Conservation (phyloP, 176 grass and related monocot species). For the Coix lacrymajobi region DNA sequence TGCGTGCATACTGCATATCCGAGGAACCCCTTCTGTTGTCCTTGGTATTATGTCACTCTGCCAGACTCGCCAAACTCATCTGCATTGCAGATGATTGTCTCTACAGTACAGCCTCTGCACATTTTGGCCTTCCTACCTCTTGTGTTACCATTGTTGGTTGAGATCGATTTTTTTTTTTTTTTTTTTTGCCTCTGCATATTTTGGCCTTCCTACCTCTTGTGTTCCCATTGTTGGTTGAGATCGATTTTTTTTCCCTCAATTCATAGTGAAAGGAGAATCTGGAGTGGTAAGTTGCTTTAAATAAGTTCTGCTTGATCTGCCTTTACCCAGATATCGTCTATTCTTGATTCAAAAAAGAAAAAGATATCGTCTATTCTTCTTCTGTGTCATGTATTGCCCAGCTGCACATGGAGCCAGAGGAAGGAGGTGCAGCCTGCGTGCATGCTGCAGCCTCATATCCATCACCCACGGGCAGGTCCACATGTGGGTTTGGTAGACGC, state of each 20-base stretch:
- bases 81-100: neutral
- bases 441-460: neutral
- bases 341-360: no score
- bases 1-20: neutral
- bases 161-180: neutral
- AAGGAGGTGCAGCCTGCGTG: neutral
- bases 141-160: neutral
- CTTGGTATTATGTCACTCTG: neutral
- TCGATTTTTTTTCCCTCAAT: neutral
- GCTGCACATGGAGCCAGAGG: conserved; percentile 20
- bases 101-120: neutral
- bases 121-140: neutral
- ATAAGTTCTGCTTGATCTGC: neutral
- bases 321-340: neutral
- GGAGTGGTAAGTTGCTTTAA: neutral
- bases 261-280: neutral
- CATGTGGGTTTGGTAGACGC: conserved; percentile 40
- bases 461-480: conserved; percentile 9
- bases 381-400: conserved; percentile 11
- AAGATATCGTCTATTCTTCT: conserved; percentile 24
- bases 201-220: neutral
- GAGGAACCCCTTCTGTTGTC: neutral
- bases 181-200: neutral
- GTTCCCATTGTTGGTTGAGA: neutral
- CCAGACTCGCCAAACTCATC: neutral